phyloP scores from a whole-genome alignment of 1,284 basidiomycete species.

The Ustilago nuda region DNA sequence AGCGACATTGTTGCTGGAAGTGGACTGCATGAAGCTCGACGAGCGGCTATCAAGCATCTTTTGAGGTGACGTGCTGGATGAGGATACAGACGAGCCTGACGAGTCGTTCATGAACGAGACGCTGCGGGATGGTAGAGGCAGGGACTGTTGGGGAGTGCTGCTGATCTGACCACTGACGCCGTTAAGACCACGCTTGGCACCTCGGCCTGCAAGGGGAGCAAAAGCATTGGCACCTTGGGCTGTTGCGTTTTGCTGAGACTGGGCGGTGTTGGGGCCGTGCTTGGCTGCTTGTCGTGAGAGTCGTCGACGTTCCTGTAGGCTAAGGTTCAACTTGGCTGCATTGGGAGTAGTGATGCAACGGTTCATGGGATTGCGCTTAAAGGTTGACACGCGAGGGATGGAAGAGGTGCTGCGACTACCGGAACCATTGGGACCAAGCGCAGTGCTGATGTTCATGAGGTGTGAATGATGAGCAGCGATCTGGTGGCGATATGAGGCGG shows the following conservation, averaged over 20 bases:
- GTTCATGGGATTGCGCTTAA: constrained; percentile 31
- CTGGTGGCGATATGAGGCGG: constrained; percentile 44
- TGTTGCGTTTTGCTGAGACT: constrained; percentile 15
- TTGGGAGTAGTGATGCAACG: constrained; percentile 31
- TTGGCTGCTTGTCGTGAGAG: constrained; percentile 52
- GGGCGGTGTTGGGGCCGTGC: constrained; percentile 12
- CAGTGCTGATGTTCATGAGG: constrained; percentile 43
- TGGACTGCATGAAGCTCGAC: constrained; percentile 20
- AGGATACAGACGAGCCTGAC: constrained; percentile 42
- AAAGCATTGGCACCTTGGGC: constrained; percentile 3
- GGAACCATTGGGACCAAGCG: constrained; percentile 13
- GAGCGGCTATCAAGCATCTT: constrained; percentile 39
- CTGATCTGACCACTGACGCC: constrained; percentile 29
- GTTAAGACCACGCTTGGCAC: constrained; percentile 42
- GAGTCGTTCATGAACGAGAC: constrained; percentile 45
- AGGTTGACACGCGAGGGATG: constrained; percentile 43
- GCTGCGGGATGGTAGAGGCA: constrained; percentile 27
- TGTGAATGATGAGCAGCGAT: constrained; percentile 56
- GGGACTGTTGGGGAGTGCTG: constrained; percentile 18
- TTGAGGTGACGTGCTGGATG: constrained; percentile 33
- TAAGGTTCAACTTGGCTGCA: constrained; percentile 37
- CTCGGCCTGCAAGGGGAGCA: constrained; percentile 28
- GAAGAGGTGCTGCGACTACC: constrained; percentile 33
- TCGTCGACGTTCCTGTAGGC: constrained; percentile 61
- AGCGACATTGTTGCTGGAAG: neutral